Conservation (phyloP, 2,329 filamentous ascomycete genomes). For the Bipolaris bicolor region DNA sequence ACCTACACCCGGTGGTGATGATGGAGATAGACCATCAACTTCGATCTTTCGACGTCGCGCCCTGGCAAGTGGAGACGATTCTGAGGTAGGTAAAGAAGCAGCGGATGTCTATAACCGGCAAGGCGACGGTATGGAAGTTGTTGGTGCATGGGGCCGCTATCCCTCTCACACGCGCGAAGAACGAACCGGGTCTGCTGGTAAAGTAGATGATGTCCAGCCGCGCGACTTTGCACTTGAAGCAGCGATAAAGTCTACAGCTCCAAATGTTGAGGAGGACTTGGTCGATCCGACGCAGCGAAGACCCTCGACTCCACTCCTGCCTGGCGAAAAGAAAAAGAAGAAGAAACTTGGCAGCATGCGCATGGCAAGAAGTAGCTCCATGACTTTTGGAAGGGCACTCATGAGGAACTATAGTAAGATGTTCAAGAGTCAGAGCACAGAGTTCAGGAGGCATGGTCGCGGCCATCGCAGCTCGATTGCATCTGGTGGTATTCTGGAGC, state of each 20-base stretch:
- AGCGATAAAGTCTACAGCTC: constrained; percentile 33
- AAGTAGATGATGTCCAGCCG: constrained; percentile 47
- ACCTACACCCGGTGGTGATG: background rate
- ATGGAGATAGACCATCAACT: background rate
- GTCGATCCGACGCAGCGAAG: constrained; percentile 36
- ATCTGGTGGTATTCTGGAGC: constrained; percentile 51
- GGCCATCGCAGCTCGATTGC: constrained; percentile 54
- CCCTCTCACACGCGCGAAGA: constrained; percentile 54
- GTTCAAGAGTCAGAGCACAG: constrained; percentile 50
- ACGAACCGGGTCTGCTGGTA: constrained; percentile 50
- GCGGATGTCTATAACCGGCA: constrained; percentile 35
- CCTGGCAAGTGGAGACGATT: constrained; percentile 15
- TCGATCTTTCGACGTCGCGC: constrained; percentile 29
- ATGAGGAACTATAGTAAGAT: constrained; percentile 54
- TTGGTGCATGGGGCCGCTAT: constrained; percentile 55
- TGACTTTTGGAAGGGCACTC: constrained; percentile 51
- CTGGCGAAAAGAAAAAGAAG: constrained; percentile 42
- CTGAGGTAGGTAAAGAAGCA: constrained; percentile 16
- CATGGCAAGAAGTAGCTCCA: constrained; percentile 64
- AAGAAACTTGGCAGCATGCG: constrained; percentile 70
- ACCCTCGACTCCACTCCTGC: constrained; percentile 24
- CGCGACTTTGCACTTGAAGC: constrained; percentile 53
- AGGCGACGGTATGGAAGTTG: constrained; percentile 29
- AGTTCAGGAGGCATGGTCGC: constrained; percentile 48
- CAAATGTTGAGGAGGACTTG: constrained; percentile 29